Base-by-base conservation (phyloP, 2,329 filamentous ascomycete species). In the Colletotrichum abscissum region DNA sequence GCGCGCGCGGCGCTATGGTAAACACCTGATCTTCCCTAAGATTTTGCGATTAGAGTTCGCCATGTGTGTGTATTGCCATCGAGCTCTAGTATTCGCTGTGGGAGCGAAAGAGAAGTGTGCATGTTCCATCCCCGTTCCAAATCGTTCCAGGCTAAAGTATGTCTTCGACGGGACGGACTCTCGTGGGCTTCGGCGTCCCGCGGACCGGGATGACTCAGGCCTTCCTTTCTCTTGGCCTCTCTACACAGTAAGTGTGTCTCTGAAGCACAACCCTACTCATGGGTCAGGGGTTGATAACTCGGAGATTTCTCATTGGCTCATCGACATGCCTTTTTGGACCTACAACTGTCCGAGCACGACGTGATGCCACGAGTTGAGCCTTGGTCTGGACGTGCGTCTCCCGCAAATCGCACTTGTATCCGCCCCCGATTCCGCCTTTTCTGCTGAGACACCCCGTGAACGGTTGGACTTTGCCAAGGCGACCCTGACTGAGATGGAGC, bases 71-170 rank as follows among this genome's bases (percentile, higher is more conserved):
- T 60, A 28, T 19, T 19, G 26, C 26, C 8, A 63, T 57, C 42
- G 52, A 8, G 57, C 52, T 38, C 8, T 60, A 4, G 46, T 14
- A 52, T 16, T 12, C 30, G 12, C 55, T 54, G 26, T 63, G 5
- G 12, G 30, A 42, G 30, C 22, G 26, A 19, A n/a, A 63, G 33
- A 60, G 28, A 49, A 49, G 19, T 22, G 52, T 55, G 52, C 63
- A 64, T 73, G 77, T 78, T 78, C 77, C 77, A 78, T 75, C 69
- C 72, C 63, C 69, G 77, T 78, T 78, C 77, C 76, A 76, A 68
- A 35, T 12, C 63, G 72, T 74, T 74, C 69, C 73, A 74, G 72
- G 49, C 38, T 33, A 63, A 74, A 74, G 49, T 62, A 60, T 62
- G 54, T 66, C 19, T 16, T 30, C 42, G 56, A 54, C 22, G 22